Base-by-base conservation (phyloP, 2,329 filamentous ascomycete genomes). In the Dothidotthia symphoricarpi region DNA sequence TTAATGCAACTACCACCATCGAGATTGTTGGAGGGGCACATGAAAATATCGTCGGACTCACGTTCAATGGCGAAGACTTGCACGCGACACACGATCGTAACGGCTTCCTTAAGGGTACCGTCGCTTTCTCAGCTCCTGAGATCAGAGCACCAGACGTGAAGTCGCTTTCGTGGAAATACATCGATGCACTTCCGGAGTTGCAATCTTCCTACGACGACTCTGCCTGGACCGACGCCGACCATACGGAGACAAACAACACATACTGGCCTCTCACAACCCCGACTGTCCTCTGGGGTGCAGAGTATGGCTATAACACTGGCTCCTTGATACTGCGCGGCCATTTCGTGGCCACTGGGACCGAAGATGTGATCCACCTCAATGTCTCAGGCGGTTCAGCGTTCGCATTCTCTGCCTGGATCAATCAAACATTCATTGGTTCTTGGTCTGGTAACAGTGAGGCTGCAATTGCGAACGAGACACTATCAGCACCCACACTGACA, bases 231-330 rank as follows among this genome's bases (percentile, higher is more conserved):
- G 53, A 59, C 0, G 85, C 84, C 1, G 67, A 82, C 45, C 71
- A 78, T 6, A 71, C 64, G 0, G 70, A 70, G 1, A 81, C 79
- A 1, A 76, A 78, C 49, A 87, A 87, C 31, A 51, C 47, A 1
- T 55, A 55, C 28, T 53, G 52, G 50, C 45, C 47, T 1, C 45
- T 55, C 8, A 53, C 50, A 0, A 55, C 61, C 75, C 76, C 0
- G 64, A 71, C 22, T 52, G 64, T 31, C 53, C 75, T 89, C 0
- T 86, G 82, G 53, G 75, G 74, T 0, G 77, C 77, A 12, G 85
- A 89, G 59, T 88, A 89, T 53, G 85, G 84, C 9, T 89, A 81
- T 60, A 73, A 85, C 59, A 72, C 78, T 0, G 85, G 85, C 3
- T 77, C 76, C 1, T 69, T 88, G 0, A 51, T 89, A 34, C 88